Conservation (phyloP, 768 basidiomycete genomes). For the Pleurotus sapidus region DNA sequence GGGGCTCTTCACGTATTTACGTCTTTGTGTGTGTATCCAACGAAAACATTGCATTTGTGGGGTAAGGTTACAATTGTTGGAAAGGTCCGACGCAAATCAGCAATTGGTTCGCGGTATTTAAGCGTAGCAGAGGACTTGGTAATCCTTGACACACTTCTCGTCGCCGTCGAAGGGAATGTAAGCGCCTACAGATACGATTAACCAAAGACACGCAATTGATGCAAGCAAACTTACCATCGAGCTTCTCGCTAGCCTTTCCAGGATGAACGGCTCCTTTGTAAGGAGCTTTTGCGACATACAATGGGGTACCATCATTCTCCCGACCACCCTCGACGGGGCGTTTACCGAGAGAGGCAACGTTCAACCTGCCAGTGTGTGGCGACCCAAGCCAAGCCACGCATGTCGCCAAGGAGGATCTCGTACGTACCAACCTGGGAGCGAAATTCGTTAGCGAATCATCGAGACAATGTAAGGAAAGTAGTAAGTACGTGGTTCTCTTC, state of each 20-base stretch:
- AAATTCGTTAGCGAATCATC: background rate
- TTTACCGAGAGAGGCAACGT: slow-evolving; percentile 38
- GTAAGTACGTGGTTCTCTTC: slow-evolving; percentile 56
- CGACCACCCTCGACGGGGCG: slow-evolving; percentile 66
- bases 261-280: slow-evolving; percentile 51
- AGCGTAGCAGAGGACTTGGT: slow-evolving; percentile 34
- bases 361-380: slow-evolving; percentile 40
- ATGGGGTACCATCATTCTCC: slow-evolving; percentile 56
- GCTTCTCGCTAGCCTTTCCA: slow-evolving; percentile 58
- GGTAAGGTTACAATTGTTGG: no score
- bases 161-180: slow-evolving; percentile 44
- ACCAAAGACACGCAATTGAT: background rate
- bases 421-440: slow-evolving; percentile 50
- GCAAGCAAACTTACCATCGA: slow-evolving; percentile 38
- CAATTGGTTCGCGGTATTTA: background rate
- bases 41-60: no score
- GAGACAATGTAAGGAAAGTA: background rate
- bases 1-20: no score
- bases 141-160: slow-evolving; percentile 17
- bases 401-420: slow-evolving; percentile 70
- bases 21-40: no score
- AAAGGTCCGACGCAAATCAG: background rate
- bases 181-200: slow-evolving; percentile 32
- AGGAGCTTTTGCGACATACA: slow-evolving; percentile 61
- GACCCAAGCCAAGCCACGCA: slow-evolving; percentile 58